These are phyloP conservation scores for Rosa persica DNA, from an alignment of 306 rosid species.

Conservation along the genomic window DNA sequence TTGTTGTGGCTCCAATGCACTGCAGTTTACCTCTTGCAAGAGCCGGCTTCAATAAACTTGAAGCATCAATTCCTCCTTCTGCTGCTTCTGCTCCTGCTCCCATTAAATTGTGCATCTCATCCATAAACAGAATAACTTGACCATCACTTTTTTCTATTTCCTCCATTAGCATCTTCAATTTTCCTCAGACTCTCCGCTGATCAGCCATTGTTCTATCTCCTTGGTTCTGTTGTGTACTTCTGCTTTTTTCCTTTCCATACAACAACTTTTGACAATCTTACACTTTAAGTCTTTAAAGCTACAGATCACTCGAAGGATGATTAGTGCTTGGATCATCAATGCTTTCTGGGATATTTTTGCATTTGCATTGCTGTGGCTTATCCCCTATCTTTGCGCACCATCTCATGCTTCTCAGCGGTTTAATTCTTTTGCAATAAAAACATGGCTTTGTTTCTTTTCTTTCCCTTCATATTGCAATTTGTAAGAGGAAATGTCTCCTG, in stretches of 20 bases:
- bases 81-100: conserved; percentile 98
- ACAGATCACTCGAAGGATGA: conserved; percentile 95
- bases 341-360: conserved; percentile 73
- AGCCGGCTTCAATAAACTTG: conserved; percentile 87
- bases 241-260: background rate
- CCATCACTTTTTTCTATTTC: conserved; percentile 91
- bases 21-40: conserved; percentile 98
- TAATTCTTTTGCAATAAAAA: background rate
- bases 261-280: conserved; percentile 13
- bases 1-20: conserved; percentile 96
- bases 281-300: conserved; percentile 81
- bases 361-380: conserved; percentile 64
- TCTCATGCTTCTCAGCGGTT: background rate
- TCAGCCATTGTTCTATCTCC: background rate
- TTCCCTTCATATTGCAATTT: background rate
- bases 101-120: conserved; percentile 87
- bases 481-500: background rate
- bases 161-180: conserved; percentile 92
- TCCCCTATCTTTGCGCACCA: conserved; percentile 95
- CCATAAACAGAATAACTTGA: conserved; percentile 77
- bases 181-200: conserved; percentile 90
- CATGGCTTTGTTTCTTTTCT: conserved; percentile 8
- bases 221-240: background rate
- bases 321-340: conserved; percentile 87
- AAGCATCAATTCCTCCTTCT: conserved; percentile 93